These are phyloP conservation scores for Pterocarpus santalinus DNA, from an alignment of 306 rosid species.

Conservation along the genomic window DNA sequence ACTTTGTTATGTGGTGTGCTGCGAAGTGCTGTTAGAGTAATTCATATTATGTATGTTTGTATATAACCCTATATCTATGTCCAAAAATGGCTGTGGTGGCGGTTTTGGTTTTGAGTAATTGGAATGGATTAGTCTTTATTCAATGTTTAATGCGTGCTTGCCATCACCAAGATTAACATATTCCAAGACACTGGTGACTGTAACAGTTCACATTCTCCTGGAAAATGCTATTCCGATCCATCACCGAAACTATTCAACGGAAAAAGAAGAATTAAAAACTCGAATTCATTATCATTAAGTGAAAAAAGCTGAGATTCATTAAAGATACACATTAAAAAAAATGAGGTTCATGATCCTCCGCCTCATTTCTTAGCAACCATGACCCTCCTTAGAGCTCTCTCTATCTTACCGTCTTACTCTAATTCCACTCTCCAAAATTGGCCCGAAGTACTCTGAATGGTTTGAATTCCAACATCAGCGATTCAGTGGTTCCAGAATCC, in stretches of 20 bases:
- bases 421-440: no score
- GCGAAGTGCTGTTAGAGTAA: neutral
- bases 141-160: neutral
- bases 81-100: neutral
- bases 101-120: neutral
- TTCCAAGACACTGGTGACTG: neutral
- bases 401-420: no score
- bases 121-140: neutral
- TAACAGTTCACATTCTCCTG: neutral
- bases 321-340: no score
- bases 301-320: no score
- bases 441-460: no score
- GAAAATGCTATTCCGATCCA: neutral
- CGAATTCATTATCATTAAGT: no score
- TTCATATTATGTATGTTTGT: neutral
- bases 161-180: neutral
- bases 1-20: conserved; percentile 33
- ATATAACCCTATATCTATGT: neutral
- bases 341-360: no score
- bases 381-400: no score
- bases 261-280: no score
- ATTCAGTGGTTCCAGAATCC: no score
- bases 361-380: no score
- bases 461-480: no score
- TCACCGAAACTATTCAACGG: neutral